These are phyloP conservation scores for Pulveroboletus sp. DNA, from an alignment of 768 basidiomycete genomes.

Conservation along the genomic window DNA sequence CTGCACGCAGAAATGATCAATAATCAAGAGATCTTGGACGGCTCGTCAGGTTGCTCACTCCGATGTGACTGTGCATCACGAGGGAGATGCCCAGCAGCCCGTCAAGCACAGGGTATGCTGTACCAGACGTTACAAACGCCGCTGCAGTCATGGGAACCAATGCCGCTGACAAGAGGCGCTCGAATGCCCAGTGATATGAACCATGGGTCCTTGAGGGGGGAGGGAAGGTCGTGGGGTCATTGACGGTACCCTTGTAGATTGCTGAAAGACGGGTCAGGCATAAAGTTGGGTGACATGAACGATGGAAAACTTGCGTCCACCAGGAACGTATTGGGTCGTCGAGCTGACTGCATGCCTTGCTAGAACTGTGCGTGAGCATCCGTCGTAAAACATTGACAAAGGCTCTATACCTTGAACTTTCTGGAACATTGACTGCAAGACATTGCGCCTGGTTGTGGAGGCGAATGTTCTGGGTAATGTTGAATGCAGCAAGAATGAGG, in stretches of 20 bases:
- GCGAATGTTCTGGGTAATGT: conserved; percentile 43
- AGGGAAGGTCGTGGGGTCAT: conserved; percentile 92
- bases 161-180: conserved; percentile 82
- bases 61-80: conserved; percentile 94
- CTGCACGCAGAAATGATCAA: conserved; percentile 34
- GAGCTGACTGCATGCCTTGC: conserved; percentile 40
- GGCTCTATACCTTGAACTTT: conserved; percentile 45
- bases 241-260: conserved; percentile 86
- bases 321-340: conserved; percentile 51
- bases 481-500: conserved; percentile 46
- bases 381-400: neutral
- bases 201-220: conserved; percentile 76
- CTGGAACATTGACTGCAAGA: conserved; percentile 35
- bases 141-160: conserved; percentile 87
- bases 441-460: conserved; percentile 36
- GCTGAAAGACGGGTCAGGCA: conserved; percentile 41
- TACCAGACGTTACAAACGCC: conserved; percentile 75
- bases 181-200: conserved; percentile 91
- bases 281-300: neutral
- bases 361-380: conserved; percentile 14
- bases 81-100: conserved; percentile 83
- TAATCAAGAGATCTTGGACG: neutral
- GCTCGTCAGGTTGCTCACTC: conserved; percentile 46
- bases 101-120: conserved; percentile 80
- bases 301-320: conserved; percentile 54